phyloP scores from a whole-genome alignment of 495 filamentous ascomycete genomes.

The Penicillium arizonense region DNA sequence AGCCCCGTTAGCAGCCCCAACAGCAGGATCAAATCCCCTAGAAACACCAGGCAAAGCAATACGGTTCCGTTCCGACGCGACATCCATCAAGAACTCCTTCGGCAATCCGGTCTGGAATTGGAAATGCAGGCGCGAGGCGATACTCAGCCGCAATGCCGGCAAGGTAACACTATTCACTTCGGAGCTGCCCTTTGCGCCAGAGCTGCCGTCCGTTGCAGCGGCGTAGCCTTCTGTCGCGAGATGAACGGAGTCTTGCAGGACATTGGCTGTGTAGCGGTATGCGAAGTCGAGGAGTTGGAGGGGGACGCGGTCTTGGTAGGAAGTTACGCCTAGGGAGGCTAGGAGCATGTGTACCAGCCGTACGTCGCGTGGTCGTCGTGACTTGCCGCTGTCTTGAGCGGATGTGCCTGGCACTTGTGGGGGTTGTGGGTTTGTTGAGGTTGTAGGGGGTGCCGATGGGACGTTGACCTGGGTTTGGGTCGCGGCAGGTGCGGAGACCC shows the following conservation, averaged over 20 bases:
- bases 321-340: constrained; percentile 77
- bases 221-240: constrained; percentile 54
- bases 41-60: constrained; percentile 74
- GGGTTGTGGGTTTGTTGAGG: constrained; percentile 34
- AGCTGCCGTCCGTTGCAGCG: constrained; percentile 27
- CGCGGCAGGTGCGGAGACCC: constrained; percentile 20
- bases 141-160: constrained; percentile 60
- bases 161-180: constrained; percentile 51
- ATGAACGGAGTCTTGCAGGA: constrained; percentile 51
- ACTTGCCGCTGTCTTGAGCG: constrained; percentile 56
- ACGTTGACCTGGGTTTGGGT: constrained; percentile 15
- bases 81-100: constrained; percentile 84
- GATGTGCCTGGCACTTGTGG: constrained; percentile 52
- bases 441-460: constrained; percentile 16
- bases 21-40: constrained; percentile 56
- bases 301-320: constrained; percentile 92
- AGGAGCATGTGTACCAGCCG: constrained; percentile 90
- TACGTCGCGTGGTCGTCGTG: constrained; percentile 83
- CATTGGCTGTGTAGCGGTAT: constrained; percentile 70
- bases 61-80: constrained; percentile 79
- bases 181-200: constrained; percentile 20
- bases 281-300: constrained; percentile 95
- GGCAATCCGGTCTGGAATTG: constrained; percentile 65
- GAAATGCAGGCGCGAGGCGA: constrained; percentile 61
- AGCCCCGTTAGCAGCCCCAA: constrained; percentile 14